Percentiles rank a stretch among this genome's conserved stretches.
These are phyloP conservation scores for Paraurostyla sp. DNA, from an alignment of 73 alveolate species.

Conservation along the genomic window DNA sequence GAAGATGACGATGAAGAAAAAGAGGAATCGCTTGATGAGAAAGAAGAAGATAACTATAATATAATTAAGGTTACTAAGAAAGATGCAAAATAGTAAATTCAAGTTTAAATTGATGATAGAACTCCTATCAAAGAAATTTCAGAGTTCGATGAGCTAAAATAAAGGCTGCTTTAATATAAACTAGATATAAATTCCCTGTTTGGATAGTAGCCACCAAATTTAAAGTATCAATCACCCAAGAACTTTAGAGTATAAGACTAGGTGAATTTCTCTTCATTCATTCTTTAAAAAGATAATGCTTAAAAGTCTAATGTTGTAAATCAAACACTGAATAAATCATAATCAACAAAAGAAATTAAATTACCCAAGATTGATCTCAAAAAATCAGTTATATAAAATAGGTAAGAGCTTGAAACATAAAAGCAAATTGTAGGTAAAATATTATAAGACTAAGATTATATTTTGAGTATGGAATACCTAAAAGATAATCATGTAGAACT, in stretches of 20 bases:
- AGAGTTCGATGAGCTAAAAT: not conserved
- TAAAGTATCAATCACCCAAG: not conserved
- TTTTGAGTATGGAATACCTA: constrained; percentile 52
- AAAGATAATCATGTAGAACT: not conserved
- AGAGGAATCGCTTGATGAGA: not conserved
- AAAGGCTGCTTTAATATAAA: not conserved
- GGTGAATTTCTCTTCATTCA: not conserved
- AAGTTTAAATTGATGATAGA: not conserved
- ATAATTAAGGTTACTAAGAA: not conserved
- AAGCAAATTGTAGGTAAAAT: not conserved
- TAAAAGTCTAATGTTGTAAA: too few species aligned
- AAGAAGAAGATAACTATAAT: not conserved
- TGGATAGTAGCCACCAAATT: not conserved
- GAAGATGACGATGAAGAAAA: not conserved
- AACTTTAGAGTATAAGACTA: not conserved
- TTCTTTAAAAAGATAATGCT: too few species aligned
- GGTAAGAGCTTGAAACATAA: not conserved
- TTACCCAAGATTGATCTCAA: not conserved
- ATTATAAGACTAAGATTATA: not conserved
- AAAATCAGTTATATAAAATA: not conserved
- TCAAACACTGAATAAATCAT: not conserved
- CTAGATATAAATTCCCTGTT: not conserved
- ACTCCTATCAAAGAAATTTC: not conserved
- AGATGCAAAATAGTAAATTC: not conserved
- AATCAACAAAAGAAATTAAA: constrained; percentile 11